A percentile compares a stretch with the other conserved stretches of the same genome.
phyloP scores from a whole-genome alignment of 805 yeast genomes.

The Metschnikowia cubensis region DNA sequence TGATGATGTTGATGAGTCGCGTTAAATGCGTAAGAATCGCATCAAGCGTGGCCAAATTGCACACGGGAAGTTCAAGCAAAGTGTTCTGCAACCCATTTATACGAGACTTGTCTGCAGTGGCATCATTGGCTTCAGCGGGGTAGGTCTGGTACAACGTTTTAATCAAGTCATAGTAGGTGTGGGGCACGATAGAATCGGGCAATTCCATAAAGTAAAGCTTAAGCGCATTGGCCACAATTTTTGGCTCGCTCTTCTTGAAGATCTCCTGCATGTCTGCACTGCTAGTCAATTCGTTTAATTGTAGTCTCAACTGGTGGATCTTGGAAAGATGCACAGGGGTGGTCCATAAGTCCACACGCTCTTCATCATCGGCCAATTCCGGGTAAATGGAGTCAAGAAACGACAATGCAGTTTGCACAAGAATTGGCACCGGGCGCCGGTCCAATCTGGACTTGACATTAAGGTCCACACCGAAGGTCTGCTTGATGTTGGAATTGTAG shows the following conservation, averaged over 20 bases:
- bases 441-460: conserved; percentile 69
- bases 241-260: conserved; percentile 43
- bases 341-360: conserved; percentile 65
- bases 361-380: conserved; percentile 61
- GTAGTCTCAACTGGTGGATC: conserved; percentile 58
- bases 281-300: conserved; percentile 40
- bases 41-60: conserved; percentile 74
- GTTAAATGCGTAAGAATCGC: conserved; percentile 74
- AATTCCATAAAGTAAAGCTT: conserved; percentile 73
- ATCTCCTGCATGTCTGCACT: conserved; percentile 29
- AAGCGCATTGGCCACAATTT: conserved; percentile 61
- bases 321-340: conserved; percentile 56
- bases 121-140: conserved; percentile 24
- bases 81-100: conserved; percentile 63
- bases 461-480: conserved; percentile 77
- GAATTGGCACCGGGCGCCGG: conserved; percentile 63
- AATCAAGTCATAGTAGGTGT: conserved; percentile 60
- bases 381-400: conserved; percentile 72
- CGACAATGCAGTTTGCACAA: conserved; percentile 59
- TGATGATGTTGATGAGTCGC: conserved; percentile 50
- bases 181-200: conserved; percentile 72
- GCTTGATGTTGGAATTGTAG: conserved; percentile 61
- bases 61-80: conserved; percentile 60
- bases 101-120: conserved; percentile 31
- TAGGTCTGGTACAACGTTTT: conserved; percentile 56